These are phyloP conservation scores for Myxozyma geophila DNA, from an alignment of 805 yeast species.

Conservation along the genomic window DNA sequence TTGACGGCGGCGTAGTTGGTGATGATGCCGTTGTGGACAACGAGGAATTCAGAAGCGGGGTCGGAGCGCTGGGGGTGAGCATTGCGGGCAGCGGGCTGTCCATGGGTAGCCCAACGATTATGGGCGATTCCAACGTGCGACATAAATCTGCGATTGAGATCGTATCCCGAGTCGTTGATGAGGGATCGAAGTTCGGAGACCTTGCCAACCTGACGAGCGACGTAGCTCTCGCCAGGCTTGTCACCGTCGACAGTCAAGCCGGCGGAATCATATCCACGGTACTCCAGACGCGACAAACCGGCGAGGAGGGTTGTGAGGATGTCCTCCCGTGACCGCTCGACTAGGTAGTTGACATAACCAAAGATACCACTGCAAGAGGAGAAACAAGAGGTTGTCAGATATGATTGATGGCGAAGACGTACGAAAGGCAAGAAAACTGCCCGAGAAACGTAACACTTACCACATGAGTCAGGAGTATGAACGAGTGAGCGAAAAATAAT, in stretches of 20 bases:
- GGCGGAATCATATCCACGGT: slow-evolving; percentile 97
- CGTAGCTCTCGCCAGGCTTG: slow-evolving; percentile 65
- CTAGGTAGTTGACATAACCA: slow-evolving; percentile 95
- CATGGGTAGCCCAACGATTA: slow-evolving; percentile 99
- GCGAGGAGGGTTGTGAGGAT: slow-evolving; percentile 86
- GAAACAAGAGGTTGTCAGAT: background rate
- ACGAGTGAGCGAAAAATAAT: background rate
- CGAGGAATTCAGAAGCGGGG: slow-evolving; percentile 75
- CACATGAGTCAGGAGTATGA: slow-evolving; percentile 6
- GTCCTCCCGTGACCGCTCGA: slow-evolving; percentile 89
- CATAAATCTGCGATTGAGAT: slow-evolving; percentile 67
- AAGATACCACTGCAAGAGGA: slow-evolving; percentile 77
- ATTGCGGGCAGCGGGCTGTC: slow-evolving; percentile 81
- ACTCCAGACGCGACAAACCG: slow-evolving; percentile 78
- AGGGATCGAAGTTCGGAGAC: slow-evolving; percentile 80
- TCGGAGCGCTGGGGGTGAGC: slow-evolving; percentile 98
- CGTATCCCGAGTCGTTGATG: slow-evolving; percentile 51
- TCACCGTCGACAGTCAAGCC: slow-evolving; percentile 97
- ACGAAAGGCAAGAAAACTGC: background rate
- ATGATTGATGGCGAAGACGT: background rate
- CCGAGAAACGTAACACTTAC: background rate
- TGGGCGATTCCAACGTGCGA: slow-evolving; percentile 97
- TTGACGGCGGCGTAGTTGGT: slow-evolving; percentile 93
- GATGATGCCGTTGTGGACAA: slow-evolving; percentile 98
- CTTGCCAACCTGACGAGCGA: slow-evolving; percentile 88